Evolutionary conservation across 352 stramenopile genomes (phyloP), one percentile per base, ranked within the genome.

Genomic region (Phytophthora pistaciae): DNA sequence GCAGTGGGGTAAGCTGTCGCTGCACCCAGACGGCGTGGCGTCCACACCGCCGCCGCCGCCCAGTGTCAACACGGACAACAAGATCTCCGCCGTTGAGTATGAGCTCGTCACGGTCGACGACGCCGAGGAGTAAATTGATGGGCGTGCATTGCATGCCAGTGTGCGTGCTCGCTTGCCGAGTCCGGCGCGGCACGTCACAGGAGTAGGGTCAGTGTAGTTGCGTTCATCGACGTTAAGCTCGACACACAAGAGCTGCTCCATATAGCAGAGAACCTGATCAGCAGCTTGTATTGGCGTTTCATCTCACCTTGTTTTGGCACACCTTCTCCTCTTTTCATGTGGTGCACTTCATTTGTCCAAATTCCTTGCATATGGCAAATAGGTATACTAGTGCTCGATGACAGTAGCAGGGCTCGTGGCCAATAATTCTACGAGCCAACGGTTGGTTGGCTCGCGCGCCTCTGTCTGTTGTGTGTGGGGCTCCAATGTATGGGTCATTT

Each of bases 71-170:
- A 82, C 68, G 18, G 57, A 79, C 23, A 93, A 95, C 74, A 87
- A 96, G 55, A 82, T 96, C 25, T 96, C 90, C 0, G 66, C 78
- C 9, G 66, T 96, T 59, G 90, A 96, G 72, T 96, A 96, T 70
- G 90, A 95, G 70, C 78, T 95, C 31, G 87, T 95, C 42, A 89
- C 84, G n/a, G 83, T 93, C 0, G 85, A 95, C 21, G 79, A 94
- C 33, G 48, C 62, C 4, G 85, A 85, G 20, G 79, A 94, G 68
- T 82, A 58, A 80, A 25, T 53, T n/a, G 16, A 44, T 18, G 38
- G 13, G 13, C 13, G 38, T 44, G 38, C 18, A 11, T 50, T 44
- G 38, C 42, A 11, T 50, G n/a, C 8, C 42, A 50, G 38, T 18
- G 38, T 44, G 42, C 42, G 42, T 66, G 60, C 25, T 66, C 52